Evolutionary conservation across 441 rosid genomes (phyloP).

Genomic region (Gossypium gossypioides): DNA sequence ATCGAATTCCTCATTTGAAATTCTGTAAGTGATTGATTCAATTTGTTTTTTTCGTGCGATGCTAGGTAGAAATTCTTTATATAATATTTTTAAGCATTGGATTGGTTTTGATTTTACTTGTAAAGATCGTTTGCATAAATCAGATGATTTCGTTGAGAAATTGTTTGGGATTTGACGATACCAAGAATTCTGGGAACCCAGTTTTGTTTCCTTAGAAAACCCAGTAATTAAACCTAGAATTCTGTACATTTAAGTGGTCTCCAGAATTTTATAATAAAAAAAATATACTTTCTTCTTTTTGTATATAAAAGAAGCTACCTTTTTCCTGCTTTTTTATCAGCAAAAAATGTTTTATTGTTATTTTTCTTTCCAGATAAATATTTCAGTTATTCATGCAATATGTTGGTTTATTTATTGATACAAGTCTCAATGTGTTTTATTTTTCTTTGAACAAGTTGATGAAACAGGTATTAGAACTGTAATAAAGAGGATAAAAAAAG

Average conservation of each 20-base stretch:
- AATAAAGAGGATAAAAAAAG: not conserved
- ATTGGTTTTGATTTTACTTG: not conserved
- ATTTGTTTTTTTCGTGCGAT: not conserved
- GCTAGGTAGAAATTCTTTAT: not conserved
- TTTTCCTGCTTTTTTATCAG: not conserved
- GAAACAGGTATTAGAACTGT: conserved; percentile 21
- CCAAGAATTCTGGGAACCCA: not conserved
- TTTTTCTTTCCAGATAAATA: not conserved
- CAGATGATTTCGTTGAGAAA: not conserved
- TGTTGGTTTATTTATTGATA: not conserved
- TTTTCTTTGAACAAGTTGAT: conserved; percentile 16
- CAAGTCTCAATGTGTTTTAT: conserved; percentile 6
- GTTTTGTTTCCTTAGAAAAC: conserved; percentile 13
- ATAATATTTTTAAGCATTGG: not conserved
- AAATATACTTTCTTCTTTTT: not conserved
- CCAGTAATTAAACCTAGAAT: not conserved
- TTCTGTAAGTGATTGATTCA: conserved; percentile 6
- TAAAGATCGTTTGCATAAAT: conserved; percentile 5
- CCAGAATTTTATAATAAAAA: not conserved
- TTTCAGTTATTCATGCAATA: not conserved
- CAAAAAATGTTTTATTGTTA: not conserved
- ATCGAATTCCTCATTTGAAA: not conserved
- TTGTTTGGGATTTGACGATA: not conserved
- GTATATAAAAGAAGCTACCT: not conserved
- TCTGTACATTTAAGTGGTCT: not conserved